Conservation (phyloP, 2,329 filamentous ascomycete genomes). For the Cryphonectria nitschkei region DNA sequence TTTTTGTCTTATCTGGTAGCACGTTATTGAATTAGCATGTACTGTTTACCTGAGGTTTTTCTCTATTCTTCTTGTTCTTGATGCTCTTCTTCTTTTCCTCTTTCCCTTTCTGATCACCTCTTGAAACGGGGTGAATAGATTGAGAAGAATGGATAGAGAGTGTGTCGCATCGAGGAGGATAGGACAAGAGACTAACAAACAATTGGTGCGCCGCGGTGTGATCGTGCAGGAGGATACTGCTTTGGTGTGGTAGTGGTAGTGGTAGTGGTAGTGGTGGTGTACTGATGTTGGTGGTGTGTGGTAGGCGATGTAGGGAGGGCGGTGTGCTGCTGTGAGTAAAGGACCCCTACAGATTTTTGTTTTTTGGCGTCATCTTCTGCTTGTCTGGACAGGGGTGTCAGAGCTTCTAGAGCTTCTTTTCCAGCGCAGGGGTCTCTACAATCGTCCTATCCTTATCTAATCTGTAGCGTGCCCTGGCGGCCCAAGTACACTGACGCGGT, state of each 20-base stretch:
- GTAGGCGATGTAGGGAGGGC: background rate
- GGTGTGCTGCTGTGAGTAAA: background rate
- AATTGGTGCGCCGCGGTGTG: background rate
- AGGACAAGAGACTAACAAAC: background rate
- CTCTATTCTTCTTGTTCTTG: background rate
- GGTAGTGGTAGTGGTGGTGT: background rate
- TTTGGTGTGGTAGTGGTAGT: background rate
- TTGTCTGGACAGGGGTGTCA: background rate
- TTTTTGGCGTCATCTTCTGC: background rate
- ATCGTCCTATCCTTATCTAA: background rate
- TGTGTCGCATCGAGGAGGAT: background rate
- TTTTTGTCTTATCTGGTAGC: background rate
- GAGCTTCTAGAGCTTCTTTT: background rate
- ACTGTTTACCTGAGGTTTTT: background rate
- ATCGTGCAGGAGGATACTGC: background rate
- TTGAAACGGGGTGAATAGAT: no score
- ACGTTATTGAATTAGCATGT: background rate
- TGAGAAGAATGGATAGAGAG: background rate
- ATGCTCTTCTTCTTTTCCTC: background rate
- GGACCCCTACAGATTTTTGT: slow-evolving; percentile 14
- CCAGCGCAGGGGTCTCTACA: background rate
- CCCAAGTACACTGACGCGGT: background rate
- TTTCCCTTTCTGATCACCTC: background rate
- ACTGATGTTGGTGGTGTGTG: background rate
- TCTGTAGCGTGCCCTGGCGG: background rate